Evolutionary conservation across 176 grass and related monocot species (phyloP), one percentile per base, ranked within the genome.

Genomic region (Raddia guianensis): DNA sequence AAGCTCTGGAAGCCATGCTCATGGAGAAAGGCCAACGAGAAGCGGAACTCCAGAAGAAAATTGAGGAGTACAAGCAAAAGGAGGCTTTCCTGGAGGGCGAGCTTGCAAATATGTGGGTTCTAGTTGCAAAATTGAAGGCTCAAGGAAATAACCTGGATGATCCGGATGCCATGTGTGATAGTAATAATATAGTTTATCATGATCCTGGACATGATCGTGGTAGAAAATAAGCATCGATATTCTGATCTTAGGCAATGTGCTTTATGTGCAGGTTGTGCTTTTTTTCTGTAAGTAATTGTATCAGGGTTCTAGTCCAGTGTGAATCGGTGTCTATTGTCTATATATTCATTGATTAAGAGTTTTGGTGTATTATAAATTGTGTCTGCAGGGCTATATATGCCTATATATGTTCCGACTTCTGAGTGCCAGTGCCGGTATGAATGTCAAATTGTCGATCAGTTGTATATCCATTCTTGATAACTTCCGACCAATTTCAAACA

Each of bases 101-200:
- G 49, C 86, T 93, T 43, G 88, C 88, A 2, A 97, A 91, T 55
- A 91, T 93, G 88, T 97, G 94, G 88, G 78, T 86, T 72, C 69
- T 89, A 50, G 84, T 97, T 8, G 84, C 91, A 3, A 93, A 93
- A 75, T 58, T 91, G 77, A 97, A 89, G 47, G 16, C 70, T 53
- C 63, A 82, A 58, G 88, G 68, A 67, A 74, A 50, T 82, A 72
- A 86, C 72, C 34, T 82, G 42, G 88, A 77, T 60, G 80, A 74
- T 87, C 69, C 80, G 14, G 77, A 80, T 59, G 60, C 68, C 56
- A 85, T 85, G 40, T 86, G 13, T 21, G 59, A 86, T 50, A 85
- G 13, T 21, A 68, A 86, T 50, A 83, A 46, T 86, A 27, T 12
- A 80, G 71, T 72, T 16, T 65, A 58, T 66, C 46, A 69, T 58